Conservation (phyloP, 2,329 filamentous ascomycete species). For the Sporothrix schenckii region DNA sequence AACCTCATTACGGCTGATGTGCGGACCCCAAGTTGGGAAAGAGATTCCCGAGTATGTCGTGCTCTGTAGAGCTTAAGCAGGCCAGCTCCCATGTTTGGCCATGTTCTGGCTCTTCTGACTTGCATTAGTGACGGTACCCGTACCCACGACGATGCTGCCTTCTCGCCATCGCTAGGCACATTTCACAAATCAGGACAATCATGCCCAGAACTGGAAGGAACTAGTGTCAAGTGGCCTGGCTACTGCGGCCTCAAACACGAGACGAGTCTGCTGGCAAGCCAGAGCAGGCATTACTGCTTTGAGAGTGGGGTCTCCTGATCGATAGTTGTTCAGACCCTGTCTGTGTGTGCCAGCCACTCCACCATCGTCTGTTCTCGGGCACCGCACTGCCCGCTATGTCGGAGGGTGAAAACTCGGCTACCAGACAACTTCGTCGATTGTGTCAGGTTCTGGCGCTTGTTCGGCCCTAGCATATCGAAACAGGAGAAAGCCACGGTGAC, state of each 20-base stretch:
- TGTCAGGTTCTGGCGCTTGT: neutral
- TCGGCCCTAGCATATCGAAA: neutral
- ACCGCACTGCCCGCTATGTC: neutral
- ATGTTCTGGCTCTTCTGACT: conserved; percentile 11
- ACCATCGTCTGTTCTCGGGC: neutral
- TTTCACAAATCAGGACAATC: neutral
- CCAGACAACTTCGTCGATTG: neutral
- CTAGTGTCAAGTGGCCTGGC: conserved; percentile 3
- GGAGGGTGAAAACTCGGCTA: neutral
- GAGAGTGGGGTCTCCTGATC: conserved; percentile 6
- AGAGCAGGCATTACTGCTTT: neutral
- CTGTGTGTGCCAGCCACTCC: conserved; percentile 1
- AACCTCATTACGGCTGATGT: neutral
- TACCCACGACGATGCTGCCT: conserved; percentile 7
- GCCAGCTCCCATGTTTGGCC: neutral
- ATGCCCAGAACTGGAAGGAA: conserved; percentile 13
- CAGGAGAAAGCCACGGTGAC: conserved; percentile 2
- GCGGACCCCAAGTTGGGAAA: neutral
- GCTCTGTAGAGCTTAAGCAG: too few species aligned
- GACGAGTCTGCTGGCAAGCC: neutral
- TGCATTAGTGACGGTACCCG: conserved; percentile 6
- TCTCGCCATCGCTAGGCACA: conserved; percentile 7
- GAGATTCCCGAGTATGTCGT: neutral
- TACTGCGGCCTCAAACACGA: conserved; percentile 1
- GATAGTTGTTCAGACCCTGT: neutral